Evolutionary conservation across 306 rosid genomes (phyloP), one percentile per base, ranked within the genome.

Genomic region (Gleditsia sinensis): DNA sequence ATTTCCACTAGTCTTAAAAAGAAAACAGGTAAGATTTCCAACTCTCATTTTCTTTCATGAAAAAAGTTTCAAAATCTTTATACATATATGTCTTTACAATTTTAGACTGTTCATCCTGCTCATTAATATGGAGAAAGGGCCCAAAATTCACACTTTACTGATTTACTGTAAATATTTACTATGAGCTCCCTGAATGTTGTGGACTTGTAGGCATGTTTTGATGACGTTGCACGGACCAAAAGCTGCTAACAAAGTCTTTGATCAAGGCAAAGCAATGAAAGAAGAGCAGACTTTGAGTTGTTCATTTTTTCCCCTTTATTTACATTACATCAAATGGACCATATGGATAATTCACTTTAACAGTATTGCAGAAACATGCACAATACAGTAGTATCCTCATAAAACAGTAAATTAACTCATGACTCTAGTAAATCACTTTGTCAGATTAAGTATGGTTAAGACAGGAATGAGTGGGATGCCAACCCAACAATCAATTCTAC

Each of bases 111-210:
- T 48, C 54, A 48, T n/a, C 54, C 24, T 48, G 6, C 54, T 48
- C 17, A n/a, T n/a, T n/a, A 6, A 16, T 5, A 24, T 48, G 48
- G 48, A 0, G 5, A 2, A 42, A 42, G 37, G 30, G 7, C 25
- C 43, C 6, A 12, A 49, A 67, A 58, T 55, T 25, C 40, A 28
- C 37, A 75, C 19, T 6, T 63, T 49, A 20, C 17, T 33, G 43
- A 16, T 11, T 42, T 2, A 11, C 17, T 42, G 0, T 11, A 33
- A 67, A 58, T 16, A 32, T 59, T 16, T 59, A 17, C 64, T n/a
- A 46, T 34, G 19, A 69, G 19, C 19, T 59, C 40, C 63, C 53
- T 49, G 37, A 46, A 77, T 48, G 51, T 77, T 33, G 48, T 12
- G 8, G 70, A 23, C 12, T 77, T 33, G 48, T 12, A 13, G 70